Base-by-base conservation (phyloP, 306 rosid genomes). In the Trifolium subterraneum region DNA sequence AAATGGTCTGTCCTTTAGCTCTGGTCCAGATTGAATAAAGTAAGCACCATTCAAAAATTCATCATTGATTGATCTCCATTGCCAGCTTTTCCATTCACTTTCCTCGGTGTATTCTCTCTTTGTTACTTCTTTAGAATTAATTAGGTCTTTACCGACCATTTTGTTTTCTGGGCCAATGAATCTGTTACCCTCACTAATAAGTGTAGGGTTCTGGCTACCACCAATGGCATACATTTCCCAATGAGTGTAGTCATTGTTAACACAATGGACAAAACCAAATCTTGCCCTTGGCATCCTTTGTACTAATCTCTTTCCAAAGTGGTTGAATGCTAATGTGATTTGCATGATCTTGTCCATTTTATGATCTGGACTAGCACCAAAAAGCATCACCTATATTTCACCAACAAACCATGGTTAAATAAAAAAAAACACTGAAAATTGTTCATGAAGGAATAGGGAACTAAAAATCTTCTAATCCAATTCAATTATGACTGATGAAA, bases 151-250 rank as follows among this genome's bases (percentile, higher is more conserved):
- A 1, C 8, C 38, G 1, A 41, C 12, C 4, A 66, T 3, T 3
- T 0, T 4, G 80, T 73, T 79, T 2, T 70, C 31, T 16, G 90
- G 86, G 38, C 84, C 96, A 1, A 87, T 81, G 73, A 89, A 93
- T 61, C 93, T 45, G 73, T 90, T 93, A 33, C 96, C 98, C 76
- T 93, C 97, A 58, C 96, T 89, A 15, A 93, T 79, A 15, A 93
- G 76, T 52, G 96, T 93, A 23, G 98, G 96, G 48, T 82, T 68
- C 69, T 50, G 22, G 84, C 86, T 90, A 14, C 97, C 96, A 6
- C 98, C 98, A 15, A 93, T 89, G 81, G 98, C 98, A 22, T 93
- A 93, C 98, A 88, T 90, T 41, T 80, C 76, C 97, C 97, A 93
- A 10, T 87, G 95, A 39, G 89, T 88, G 83, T 90, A 93, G 79